A percentile compares a stretch with the other conserved stretches of the same genome.
These are phyloP conservation scores for Picochlorum sp. DNA, from an alignment of 139 green algal species.

Conservation along the genomic window DNA sequence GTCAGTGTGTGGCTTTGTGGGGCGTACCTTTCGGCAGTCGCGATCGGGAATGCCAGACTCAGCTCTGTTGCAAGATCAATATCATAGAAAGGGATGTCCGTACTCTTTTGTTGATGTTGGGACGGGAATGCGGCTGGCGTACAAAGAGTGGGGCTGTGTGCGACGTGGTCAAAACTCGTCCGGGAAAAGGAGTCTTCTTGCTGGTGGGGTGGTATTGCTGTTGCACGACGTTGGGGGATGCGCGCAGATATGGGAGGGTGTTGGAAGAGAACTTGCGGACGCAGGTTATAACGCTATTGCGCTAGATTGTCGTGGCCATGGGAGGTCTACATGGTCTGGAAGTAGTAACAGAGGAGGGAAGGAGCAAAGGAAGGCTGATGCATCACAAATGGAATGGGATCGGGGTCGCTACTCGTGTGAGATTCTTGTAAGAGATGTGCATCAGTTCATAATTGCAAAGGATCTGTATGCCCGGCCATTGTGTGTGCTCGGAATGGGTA, in stretches of 20 bases:
- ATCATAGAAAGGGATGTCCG: no score
- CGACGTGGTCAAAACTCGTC: no score
- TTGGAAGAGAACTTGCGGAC: slow-evolving; percentile 7
- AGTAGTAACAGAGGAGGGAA: no score
- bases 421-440: slow-evolving; percentile 20
- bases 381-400: neutral
- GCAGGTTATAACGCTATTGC: slow-evolving; percentile 20
- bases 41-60: no score
- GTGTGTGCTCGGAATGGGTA: slow-evolving; percentile 23
- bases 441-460: slow-evolving; percentile 28
- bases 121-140: slow-evolving; percentile 21
- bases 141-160: neutral
- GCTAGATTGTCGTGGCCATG: slow-evolving; percentile 23
- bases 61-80: no score
- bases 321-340: neutral
- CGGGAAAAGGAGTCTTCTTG: no score
- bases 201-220: slow-evolving; percentile 16
- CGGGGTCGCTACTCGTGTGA: neutral
- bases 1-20: no score
- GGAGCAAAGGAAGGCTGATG: neutral
- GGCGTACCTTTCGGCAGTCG: no score
- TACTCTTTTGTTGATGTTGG: neutral
- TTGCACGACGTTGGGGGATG: slow-evolving; percentile 19
- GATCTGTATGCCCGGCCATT: slow-evolving; percentile 33
- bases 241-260: slow-evolving; percentile 6